Base-by-base conservation (phyloP, 2,329 filamentous ascomycete species). In the Grosmannia huntii region DNA sequence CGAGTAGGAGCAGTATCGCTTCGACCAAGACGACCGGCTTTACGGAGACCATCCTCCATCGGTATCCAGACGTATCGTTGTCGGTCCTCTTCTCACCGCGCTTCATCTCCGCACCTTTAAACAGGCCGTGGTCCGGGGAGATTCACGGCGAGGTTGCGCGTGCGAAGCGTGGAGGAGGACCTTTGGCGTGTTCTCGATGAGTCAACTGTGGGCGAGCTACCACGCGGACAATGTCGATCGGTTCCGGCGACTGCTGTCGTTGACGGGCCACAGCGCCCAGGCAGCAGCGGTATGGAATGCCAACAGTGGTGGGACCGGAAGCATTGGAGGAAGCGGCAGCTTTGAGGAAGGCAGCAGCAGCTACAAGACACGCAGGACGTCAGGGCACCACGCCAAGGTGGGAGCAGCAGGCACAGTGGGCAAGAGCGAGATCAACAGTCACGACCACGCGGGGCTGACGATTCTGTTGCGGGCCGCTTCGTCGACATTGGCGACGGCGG, bases 181-280 rank as follows among this genome's bases (percentile, higher is more conserved):
- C 55, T 33, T 50, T 51, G 27, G 31, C 25, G 25, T n/a, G 48
- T 31, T 60, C 58, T 62, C 58, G 66, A 71, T 97, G 92, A 97
- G 89, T 86, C 87, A 90, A 82, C 84, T 99, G 73, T 96, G 92
- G 92, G 91, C 90, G 81, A 89, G 83, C 72, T 97, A 92, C 72
- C 87, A 95, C 79, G 87, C 96, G 84, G 89, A 96, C 81, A 90
- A 99, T 84, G 87, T 96, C 84, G 91, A 95, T 72, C 84, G 78
- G 70, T 97, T 99, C 81, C 87, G 88, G 76, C 87, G 86, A 77
- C 82, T 95, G 70, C 81, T 99, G 81, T 85, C 85, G 69, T 83
- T 83, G 71, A 79, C 86, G 73, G 78, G 79, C 69, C 79, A 79
- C 70, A 79, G 75, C 68, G 69, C 77, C 62, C 81, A 82, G 65